A percentile compares a stretch with the other conserved stretches of the same genome.
Conservation (phyloP, 208 protist species). For the Leishmania martiniquensis region DNA sequence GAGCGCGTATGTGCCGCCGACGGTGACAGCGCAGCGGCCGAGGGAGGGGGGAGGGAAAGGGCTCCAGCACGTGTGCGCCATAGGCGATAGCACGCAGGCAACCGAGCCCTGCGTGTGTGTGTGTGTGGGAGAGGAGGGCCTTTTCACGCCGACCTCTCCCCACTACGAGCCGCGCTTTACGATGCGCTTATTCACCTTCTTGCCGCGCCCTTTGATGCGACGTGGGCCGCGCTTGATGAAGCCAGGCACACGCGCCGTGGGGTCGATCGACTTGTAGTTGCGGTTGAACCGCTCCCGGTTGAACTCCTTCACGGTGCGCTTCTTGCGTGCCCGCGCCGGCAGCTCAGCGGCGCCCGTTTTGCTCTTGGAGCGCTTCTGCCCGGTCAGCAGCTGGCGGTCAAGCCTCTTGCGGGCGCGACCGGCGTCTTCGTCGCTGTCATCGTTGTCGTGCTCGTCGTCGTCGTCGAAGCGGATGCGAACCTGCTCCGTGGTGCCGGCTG, state of each 20-base stretch:
- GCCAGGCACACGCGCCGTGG: slow-evolving; percentile 77
- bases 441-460: slow-evolving; percentile 48
- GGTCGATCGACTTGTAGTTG: slow-evolving; percentile 85
- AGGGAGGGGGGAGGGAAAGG: not conserved
- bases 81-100: too few species aligned
- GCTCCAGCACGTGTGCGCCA: too few species aligned
- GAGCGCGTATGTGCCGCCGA: not conserved
- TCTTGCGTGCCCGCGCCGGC: slow-evolving; percentile 69
- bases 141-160: not conserved
- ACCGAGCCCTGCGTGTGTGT: not conserved
- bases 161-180: slow-evolving; percentile 58
- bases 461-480: slow-evolving; percentile 83
- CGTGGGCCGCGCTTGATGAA: slow-evolving; percentile 78
- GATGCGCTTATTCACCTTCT: slow-evolving; percentile 83
- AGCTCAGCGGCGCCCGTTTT: slow-evolving; percentile 41
- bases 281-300: slow-evolving; percentile 80
- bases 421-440: slow-evolving; percentile 48
- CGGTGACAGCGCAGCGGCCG: not conserved
- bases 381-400: slow-evolving; percentile 76
- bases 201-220: slow-evolving; percentile 81
- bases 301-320: slow-evolving; percentile 60
- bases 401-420: slow-evolving; percentile 41
- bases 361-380: slow-evolving; percentile 34
- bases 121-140: not conserved
- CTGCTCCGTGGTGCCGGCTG: slow-evolving; percentile 59